Evolutionary conservation across 139 green algal genomes (phyloP).

Genomic region (Micromonas commoda): DNA sequence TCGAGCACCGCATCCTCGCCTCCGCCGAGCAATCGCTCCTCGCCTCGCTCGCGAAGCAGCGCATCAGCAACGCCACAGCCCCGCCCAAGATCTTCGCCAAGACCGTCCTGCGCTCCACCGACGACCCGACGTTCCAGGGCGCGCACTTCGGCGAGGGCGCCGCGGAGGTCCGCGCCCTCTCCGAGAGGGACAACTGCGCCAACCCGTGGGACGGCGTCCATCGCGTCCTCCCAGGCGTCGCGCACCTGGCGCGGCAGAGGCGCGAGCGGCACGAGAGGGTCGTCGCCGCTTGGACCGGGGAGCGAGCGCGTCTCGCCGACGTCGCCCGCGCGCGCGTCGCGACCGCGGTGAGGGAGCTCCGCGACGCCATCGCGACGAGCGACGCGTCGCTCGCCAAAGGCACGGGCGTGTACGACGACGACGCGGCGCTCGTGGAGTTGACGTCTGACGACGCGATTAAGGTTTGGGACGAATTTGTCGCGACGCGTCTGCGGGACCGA

Average conservation of each 20-base stretch:
- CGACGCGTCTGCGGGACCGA: neutral
- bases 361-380: neutral
- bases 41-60: no score
- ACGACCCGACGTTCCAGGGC: neutral
- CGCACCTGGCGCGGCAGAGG: neutral
- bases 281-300: neutral
- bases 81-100: no score
- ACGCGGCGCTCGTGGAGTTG: neutral
- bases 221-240: neutral
- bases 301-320: neutral
- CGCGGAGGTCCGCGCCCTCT: neutral
- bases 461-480: neutral
- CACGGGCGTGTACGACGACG: neutral
- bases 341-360: neutral
- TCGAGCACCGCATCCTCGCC: no score
- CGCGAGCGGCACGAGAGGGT: neutral
- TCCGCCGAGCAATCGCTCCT: no score
- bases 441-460: neutral
- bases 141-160: neutral
- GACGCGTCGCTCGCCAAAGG: neutral
- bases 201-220: neutral
- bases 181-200: neutral
- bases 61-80: no score
- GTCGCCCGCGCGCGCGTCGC: neutral
- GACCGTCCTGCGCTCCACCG: no score